Evolutionary conservation across 129 eudicot species (phyloP), one percentile per base, ranked within the genome.

Genomic region (Flaveria ramosissima): DNA sequence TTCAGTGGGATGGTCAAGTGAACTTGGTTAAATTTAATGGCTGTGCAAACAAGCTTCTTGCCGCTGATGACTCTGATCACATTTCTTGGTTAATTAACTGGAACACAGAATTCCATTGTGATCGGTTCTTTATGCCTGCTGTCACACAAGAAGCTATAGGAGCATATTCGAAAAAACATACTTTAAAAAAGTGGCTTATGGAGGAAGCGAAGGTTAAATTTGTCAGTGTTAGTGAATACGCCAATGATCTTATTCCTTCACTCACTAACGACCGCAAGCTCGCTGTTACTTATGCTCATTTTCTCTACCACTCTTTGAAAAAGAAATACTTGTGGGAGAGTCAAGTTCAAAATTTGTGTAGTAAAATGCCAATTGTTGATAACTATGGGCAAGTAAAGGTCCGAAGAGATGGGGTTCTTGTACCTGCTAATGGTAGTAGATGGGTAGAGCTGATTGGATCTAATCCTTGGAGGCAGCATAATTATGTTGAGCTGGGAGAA

Each of bases 401-500:
- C 12, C 17, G 24, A 10, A 50, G 85, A 68, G 59, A 27, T n/a
- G 83, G 84, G 2, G 59, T 57, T 32, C 82, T 88, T 14, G 86
- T 81, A 4, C 90, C 93, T 55, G 86, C 87, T 16, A 79, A 79
- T 2, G 84, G 84, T 42, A 88, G 93, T 76, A 81, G 36, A 27
- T 88, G 93, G 93, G 77, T 82, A 27, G 53, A 82, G 48, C 83
- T 88, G 57, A 45, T 86, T 39, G 84, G 85, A 68, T 70, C 83
- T 1, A 84, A 86, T 80, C 90, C 85, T 1, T 88, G 93, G 93
- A 77, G 80, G 75, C 26, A 48, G 8, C 72, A 86, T 14, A 78
- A 65, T 59, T 88, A 65, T 70, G 70, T 86, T 71, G 93, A 83
- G 81, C 80, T 88, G 0, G 86, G 85, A 7, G 83, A 81, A 71